Evolutionary conservation across 2,329 filamentous ascomycete genomes (phyloP), one percentile per base, ranked within the genome.

Genomic region (Colletotrichum truncatum): DNA sequence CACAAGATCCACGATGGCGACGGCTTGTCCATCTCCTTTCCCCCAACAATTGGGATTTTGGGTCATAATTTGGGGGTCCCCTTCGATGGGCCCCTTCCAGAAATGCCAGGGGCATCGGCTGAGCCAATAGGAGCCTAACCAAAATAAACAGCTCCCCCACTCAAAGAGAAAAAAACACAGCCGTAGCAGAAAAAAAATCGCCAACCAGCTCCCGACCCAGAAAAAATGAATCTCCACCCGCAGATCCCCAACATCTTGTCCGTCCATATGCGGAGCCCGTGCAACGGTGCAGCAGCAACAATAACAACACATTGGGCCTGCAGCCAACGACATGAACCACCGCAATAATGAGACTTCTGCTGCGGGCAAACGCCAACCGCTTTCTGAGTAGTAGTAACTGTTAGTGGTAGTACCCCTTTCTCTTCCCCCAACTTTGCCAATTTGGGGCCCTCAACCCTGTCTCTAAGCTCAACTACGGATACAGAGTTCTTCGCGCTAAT

Each of bases 181-280:
- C 56, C n/a, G 52, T 34, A 41, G 48, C 56, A 65, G 56, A 36
- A 61, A 53, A 63, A 65, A 48, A 59, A 49, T 63, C 54, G 43
- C 59, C 34, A 63, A 51, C 59, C 53, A 34, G 53, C 59, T 41
- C 53, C 34, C 32, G 38, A 36, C 58, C 45, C 10, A 16, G 36
- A 54, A 68, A 67, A 61, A 60, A 67, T 69, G 56, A 57, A 45
- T 41, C 62, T 67, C 70, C 70, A 73, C 73, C 73, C 78, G 78
- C 77, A 79, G 72, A 77, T 80, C 78, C 78, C 78, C 78, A 80
- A 80, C 78, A 78, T 73, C 71, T 79, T 79, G 76, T 79, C 78
- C 78, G 77, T 72, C 63, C 26, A 56, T 53, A 61, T 46, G 36
- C 38, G 59, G 59, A 52, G 32, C 38, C 64, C 62, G 57, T 62